Conservation (phyloP, 257 asterid genomes). For the Solanum lycopersicoides region DNA sequence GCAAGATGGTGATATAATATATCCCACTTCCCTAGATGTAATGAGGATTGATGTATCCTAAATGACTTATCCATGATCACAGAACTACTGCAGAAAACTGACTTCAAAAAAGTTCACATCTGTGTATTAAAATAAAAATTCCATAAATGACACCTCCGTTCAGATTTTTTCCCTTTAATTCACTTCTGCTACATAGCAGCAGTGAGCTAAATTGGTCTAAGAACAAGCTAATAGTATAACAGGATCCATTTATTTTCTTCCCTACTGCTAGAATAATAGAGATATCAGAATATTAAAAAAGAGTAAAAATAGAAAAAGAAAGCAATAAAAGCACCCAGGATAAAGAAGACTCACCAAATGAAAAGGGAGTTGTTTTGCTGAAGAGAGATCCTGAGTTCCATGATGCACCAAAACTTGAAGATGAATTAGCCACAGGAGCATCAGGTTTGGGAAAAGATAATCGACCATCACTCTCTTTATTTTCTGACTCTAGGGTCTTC, state of each 20-base stretch:
- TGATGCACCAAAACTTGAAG: slow-evolving; percentile 6
- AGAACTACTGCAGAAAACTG: background rate
- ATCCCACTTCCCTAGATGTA: background rate
- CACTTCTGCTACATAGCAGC: background rate
- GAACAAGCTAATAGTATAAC: background rate
- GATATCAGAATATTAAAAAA: background rate
- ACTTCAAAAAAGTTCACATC: background rate
- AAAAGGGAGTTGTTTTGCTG: slow-evolving; percentile 15
- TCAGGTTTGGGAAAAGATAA: background rate
- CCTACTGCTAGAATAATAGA: background rate
- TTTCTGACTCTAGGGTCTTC: background rate
- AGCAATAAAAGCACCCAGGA: background rate
- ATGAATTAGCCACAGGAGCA: background rate
- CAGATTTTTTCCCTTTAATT: background rate
- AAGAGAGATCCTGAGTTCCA: slow-evolving; percentile 7
- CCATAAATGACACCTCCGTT: background rate
- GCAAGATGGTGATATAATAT: background rate
- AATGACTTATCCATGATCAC: background rate
- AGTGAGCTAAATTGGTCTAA: background rate
- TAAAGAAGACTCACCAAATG: slow-evolving; percentile 27
- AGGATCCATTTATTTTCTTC: background rate
- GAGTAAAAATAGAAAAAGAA: background rate
- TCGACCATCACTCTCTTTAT: background rate
- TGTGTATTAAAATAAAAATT: background rate
- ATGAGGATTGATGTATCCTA: background rate